Conservation (phyloP, 768 basidiomycete genomes). For the Collybiopsis luxurians region DNA sequence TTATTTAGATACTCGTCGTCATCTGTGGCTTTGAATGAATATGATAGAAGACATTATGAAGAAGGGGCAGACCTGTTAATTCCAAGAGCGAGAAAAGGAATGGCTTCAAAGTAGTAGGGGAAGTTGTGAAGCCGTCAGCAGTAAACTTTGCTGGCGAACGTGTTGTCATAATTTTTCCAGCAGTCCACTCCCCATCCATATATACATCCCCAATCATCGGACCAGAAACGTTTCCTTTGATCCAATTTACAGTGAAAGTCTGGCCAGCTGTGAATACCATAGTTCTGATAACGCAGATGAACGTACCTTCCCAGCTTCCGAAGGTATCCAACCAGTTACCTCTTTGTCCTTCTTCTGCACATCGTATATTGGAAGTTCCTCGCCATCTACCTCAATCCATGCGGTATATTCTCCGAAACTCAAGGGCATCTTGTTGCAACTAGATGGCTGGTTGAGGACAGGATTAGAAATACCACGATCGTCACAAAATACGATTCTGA, state of each 20-base stretch:
- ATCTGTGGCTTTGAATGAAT: not conserved
- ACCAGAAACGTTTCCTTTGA: not conserved
- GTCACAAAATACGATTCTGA: too few relatives aligned
- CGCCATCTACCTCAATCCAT: not conserved
- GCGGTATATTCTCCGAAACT: not conserved
- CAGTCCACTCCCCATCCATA: not conserved
- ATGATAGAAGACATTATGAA: not conserved
- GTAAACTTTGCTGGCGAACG: not conserved
- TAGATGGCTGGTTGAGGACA: not conserved
- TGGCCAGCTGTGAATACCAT: not conserved
- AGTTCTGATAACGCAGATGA: not conserved
- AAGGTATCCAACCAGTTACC: not conserved
- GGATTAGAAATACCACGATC: too few relatives aligned
- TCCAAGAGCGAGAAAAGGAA: not conserved
- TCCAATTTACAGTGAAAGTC: not conserved
- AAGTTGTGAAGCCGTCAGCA: not conserved
- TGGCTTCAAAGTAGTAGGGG: not conserved
- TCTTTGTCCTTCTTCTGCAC: not conserved
- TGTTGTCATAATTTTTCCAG: not conserved
- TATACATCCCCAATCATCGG: not conserved
- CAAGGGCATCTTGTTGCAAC: too few relatives aligned
- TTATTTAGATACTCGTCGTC: not conserved
- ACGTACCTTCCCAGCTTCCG: not conserved
- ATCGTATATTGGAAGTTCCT: not conserved
- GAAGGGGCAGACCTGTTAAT: not conserved